Base-by-base conservation (phyloP, 2,329 filamentous ascomycete species). In the Trichoderma sp. region DNA sequence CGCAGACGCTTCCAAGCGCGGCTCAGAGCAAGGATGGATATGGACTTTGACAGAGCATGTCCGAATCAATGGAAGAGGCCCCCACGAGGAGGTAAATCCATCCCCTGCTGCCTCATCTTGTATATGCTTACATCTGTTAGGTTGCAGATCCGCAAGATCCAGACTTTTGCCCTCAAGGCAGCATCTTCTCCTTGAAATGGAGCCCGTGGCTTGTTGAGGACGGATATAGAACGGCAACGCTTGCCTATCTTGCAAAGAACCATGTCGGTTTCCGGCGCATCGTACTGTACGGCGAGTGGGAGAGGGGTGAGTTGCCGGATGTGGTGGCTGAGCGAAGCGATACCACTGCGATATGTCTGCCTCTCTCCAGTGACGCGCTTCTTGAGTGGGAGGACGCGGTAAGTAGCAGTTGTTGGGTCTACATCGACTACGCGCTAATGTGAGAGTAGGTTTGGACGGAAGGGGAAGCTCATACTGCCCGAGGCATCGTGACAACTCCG, bases 211-310 rank as follows among this genome's bases (percentile, higher is more conserved):
- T 80, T 2, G 71, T 74, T 2, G 70, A 69, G 0, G 73, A 72
- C 1, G 74, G 71, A 5, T 75, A 71, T 1, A 74, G 74, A 21
- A 78, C 76, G 0, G 80, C 81, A 19, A 77, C 83, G 1, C 65
- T 88, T 3, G 82, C 83, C 0, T 86, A 85, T 68, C 72, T 83
- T 10, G 75, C 81, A 1, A 77, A 76, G 43, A 81, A 83, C 67
- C 81, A 86, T 64, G 78, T 87, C 51, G 85, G 85, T 1, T 87
- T 87, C 68, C 80, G 84, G 19, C 77, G 78, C 47, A 68, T 87
- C 52, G 79, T 80, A 0, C 71, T 86, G 19, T 67, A 73, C 1
- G 71, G 70, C 0, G 51, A 72, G 0, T 81, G 78, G 78, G 68
- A 68, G 0, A 72, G 69, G 43, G 76, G 77, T 3, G 57, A 77